A percentile compares a stretch with the other conserved stretches of the same genome.
phyloP scores from a whole-genome alignment of 208 protist species.

The Leishmania martiniquensis region DNA sequence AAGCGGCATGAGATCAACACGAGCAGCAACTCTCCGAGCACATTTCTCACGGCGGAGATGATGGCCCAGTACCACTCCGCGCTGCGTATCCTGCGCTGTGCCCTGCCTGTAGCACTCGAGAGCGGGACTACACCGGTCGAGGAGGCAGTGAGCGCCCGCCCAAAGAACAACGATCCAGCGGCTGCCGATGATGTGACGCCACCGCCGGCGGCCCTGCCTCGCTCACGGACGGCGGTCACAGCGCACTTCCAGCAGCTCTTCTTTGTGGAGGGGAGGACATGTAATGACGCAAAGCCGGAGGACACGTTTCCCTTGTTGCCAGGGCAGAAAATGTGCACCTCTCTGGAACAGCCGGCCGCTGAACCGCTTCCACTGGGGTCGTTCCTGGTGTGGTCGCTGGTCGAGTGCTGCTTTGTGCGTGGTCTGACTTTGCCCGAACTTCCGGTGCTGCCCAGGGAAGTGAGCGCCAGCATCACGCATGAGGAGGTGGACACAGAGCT shows the following conservation, averaged over 20 bases:
- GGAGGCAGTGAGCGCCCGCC: neutral
- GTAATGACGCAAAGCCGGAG: constrained; percentile 57
- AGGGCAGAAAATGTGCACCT: constrained; percentile 23
- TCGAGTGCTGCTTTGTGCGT: constrained; percentile 88
- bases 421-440: constrained; percentile 53
- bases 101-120: constrained; percentile 79
- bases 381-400: constrained; percentile 64
- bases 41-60: constrained; percentile 21
- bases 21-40: constrained; percentile 13
- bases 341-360: constrained; percentile 9
- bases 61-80: constrained; percentile 53
- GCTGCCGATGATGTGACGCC: neutral
- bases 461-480: constrained; percentile 41
- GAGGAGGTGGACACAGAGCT: constrained; percentile 51
- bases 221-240: constrained; percentile 49
- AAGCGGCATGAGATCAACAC: constrained; percentile 31
- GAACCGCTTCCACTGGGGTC: constrained; percentile 37
- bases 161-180: neutral
- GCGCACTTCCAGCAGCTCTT: constrained; percentile 71
- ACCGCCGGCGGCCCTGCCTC: neutral
- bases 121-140: constrained; percentile 40
- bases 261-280: constrained; percentile 70
- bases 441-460: constrained; percentile 17
- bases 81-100: constrained; percentile 58
- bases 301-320: constrained; percentile 51